These are phyloP conservation scores for Ceratocystis albifundus DNA, from an alignment of 2,329 filamentous ascomycete species.

Conservation along the genomic window DNA sequence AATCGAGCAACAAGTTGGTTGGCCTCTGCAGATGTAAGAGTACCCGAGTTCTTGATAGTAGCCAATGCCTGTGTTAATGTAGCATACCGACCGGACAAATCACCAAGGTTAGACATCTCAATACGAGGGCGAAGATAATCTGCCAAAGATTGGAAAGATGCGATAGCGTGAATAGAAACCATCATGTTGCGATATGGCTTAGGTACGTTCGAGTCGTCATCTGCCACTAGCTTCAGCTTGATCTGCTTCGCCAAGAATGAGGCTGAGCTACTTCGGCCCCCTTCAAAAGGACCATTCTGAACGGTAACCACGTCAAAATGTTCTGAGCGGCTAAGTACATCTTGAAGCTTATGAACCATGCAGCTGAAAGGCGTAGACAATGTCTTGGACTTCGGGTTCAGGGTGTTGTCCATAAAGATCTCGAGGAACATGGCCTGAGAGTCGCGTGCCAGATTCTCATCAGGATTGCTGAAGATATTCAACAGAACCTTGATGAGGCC, in stretches of 20 bases:
- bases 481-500: slow-evolving; percentile 77
- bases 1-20: slow-evolving; percentile 30
- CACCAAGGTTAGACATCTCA: slow-evolving; percentile 27
- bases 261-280: slow-evolving; percentile 77
- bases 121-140: slow-evolving; percentile 91
- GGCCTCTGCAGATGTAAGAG: background rate
- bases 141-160: slow-evolving; percentile 91
- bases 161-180: slow-evolving; percentile 97
- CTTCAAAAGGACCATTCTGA: slow-evolving; percentile 82
- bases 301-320: slow-evolving; percentile 97
- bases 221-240: slow-evolving; percentile 74
- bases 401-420: slow-evolving; percentile 73
- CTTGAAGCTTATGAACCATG: slow-evolving; percentile 86
- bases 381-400: slow-evolving; percentile 54
- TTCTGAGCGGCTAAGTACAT: slow-evolving; percentile 88
- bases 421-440: slow-evolving; percentile 78
- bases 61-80: slow-evolving; percentile 59
- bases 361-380: slow-evolving; percentile 79
- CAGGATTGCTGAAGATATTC: slow-evolving; percentile 64
- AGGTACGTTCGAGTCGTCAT: slow-evolving; percentile 84
- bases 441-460: slow-evolving; percentile 48
- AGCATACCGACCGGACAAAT: slow-evolving; percentile 46
- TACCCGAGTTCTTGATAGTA: slow-evolving; percentile 61
- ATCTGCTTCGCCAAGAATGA: slow-evolving; percentile 97
- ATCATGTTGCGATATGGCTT: slow-evolving; percentile 83